Evolutionary conservation across 768 basidiomycete genomes (phyloP).

Genomic region (Agrocybe praecox): DNA sequence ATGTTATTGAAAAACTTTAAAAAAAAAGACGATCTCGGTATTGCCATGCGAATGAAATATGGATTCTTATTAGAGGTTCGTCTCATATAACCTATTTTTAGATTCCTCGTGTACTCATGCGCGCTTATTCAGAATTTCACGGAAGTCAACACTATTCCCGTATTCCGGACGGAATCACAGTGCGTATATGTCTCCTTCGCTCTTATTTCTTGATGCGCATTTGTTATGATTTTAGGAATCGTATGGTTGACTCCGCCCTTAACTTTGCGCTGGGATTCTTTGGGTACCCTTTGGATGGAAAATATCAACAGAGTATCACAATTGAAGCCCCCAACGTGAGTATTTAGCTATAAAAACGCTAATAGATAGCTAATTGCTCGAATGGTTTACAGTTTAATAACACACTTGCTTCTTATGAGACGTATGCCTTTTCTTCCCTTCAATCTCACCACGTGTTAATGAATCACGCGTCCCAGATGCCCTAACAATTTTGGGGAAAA

Average conservation of each 20-base stretch:
- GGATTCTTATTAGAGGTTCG: neutral
- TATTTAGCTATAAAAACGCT: conserved; percentile 56
- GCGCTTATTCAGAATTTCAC: neutral
- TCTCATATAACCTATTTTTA: neutral
- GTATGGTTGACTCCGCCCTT: neutral
- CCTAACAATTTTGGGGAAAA: conserved; percentile 30
- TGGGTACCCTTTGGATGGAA: neutral
- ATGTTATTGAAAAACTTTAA: conserved; percentile 18
- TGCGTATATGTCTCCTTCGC: neutral
- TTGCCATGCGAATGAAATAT: neutral
- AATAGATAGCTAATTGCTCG: conserved; percentile 31
- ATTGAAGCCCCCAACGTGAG: conserved; percentile 42
- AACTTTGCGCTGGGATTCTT: neutral
- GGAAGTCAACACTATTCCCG: neutral
- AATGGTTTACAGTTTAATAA: conserved; percentile 44
- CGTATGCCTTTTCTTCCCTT: conserved; percentile 37
- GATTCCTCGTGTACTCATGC: neutral
- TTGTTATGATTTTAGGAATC: neutral
- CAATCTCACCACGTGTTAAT: too few species aligned
- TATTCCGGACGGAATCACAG: neutral
- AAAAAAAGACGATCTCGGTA: neutral
- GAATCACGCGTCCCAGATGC: neutral
- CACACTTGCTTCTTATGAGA: conserved; percentile 71
- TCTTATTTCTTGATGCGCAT: too few species aligned
- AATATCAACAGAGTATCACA: neutral